Conservation (phyloP, 1,284 basidiomycete species). For the Heliocybe sulcata region DNA sequence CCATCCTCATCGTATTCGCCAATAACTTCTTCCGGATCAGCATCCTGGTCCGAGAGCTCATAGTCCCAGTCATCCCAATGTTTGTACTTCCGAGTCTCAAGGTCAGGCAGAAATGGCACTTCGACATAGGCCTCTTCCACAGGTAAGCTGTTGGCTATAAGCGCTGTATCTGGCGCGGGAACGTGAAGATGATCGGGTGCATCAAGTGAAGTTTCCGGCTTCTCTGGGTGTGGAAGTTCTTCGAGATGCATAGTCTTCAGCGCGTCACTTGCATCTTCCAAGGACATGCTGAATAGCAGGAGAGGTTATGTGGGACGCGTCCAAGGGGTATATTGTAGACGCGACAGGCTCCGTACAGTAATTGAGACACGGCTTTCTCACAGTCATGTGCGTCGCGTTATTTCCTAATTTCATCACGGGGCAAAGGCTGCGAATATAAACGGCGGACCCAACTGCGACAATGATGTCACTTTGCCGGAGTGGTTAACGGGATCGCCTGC, state of each 20-base stretch:
- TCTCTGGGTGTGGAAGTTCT: background rate
- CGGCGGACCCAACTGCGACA: background rate
- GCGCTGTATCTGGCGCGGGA: background rate
- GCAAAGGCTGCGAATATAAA: background rate
- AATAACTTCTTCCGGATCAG: constrained; percentile 30
- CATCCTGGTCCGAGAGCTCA: background rate
- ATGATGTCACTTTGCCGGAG: constrained; percentile 77
- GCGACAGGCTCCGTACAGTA: background rate
- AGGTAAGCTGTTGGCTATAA: background rate
- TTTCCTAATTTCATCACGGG: background rate
- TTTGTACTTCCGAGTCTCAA: background rate
- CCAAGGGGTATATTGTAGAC: background rate
- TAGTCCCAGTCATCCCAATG: background rate
- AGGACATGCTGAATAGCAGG: background rate
- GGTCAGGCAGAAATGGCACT: background rate
- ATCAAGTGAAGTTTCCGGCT: background rate
- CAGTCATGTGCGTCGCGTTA: background rate
- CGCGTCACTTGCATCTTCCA: background rate
- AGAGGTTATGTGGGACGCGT: background rate
- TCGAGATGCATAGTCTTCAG: background rate
- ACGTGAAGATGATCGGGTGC: background rate
- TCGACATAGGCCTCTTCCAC: background rate
- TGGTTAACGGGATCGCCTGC: constrained; percentile 91
- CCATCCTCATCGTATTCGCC: constrained; percentile 42
- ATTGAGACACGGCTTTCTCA: background rate